These are phyloP conservation scores for Boletellus deceptivus DNA, from an alignment of 1,284 basidiomycete species.

Conservation along the genomic window DNA sequence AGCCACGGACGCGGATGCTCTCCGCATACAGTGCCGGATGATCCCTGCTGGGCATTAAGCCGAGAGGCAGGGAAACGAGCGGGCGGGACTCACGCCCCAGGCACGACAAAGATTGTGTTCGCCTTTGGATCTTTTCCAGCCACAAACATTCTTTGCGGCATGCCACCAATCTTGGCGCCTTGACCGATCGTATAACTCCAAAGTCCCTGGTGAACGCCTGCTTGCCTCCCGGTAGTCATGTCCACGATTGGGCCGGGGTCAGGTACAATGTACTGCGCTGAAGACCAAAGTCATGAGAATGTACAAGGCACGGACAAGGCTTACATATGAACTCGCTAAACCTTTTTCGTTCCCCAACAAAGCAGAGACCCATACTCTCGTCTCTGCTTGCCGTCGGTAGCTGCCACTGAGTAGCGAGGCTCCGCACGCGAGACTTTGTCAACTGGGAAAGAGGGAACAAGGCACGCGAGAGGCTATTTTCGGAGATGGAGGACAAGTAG, in stretches of 20 bases:
- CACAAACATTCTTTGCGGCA: conserved; percentile 70
- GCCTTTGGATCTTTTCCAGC: conserved; percentile 62
- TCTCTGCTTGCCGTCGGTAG: conserved; percentile 77
- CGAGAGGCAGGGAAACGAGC: neutral
- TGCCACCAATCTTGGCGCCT: conserved; percentile 64
- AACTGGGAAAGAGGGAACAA: conserved; percentile 78
- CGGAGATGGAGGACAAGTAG: conserved; percentile 81
- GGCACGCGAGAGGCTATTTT: conserved; percentile 61
- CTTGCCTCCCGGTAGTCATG: conserved; percentile 47
- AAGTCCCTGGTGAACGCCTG: conserved; percentile 74
- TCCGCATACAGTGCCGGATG: conserved; percentile 63
- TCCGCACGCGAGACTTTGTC: conserved; percentile 72
- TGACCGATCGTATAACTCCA: conserved; percentile 93
- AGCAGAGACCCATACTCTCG: conserved; percentile 98
- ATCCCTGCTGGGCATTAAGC: conserved; percentile 39
- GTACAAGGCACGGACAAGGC: conserved; percentile 7
- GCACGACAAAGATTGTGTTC: conserved; percentile 76
- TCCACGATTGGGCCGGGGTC: conserved; percentile 69
- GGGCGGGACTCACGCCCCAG: conserved; percentile 56
- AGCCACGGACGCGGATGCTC: conserved; percentile 48
- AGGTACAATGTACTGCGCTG: conserved; percentile 77
- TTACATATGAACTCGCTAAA: conserved; percentile 79
- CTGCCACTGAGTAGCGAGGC: conserved; percentile 64
- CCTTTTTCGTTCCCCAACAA: conserved; percentile 79
- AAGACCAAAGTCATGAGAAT: conserved; percentile 9